Percentiles rank a stretch among this genome's conserved stretches.
phyloP scores from a whole-genome alignment of 805 yeast genomes.

The Candida quercuum region DNA sequence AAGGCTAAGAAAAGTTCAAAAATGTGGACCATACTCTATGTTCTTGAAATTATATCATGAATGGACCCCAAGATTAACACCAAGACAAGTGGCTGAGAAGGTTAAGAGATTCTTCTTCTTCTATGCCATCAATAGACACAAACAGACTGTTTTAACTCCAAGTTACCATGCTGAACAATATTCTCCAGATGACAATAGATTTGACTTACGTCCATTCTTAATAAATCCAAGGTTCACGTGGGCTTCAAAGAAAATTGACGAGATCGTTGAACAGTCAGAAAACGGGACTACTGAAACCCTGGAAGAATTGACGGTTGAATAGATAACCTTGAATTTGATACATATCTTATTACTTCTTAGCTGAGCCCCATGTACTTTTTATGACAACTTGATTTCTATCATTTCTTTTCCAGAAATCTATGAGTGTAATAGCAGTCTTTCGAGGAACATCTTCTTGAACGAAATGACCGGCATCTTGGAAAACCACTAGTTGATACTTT shows the following conservation, averaged over 20 bases:
- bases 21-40: conserved; percentile 96
- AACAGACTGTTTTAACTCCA: conserved; percentile 96
- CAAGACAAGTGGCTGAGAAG: conserved; percentile 83
- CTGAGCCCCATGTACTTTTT: conserved; percentile 34
- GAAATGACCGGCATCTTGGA: conserved; percentile 83
- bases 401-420: conserved; percentile 41
- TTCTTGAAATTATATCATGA: conserved; percentile 83
- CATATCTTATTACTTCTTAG: conserved; percentile 5
- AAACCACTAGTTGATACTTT: conserved; percentile 80
- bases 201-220: conserved; percentile 92
- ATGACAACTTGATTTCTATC: conserved; percentile 29
- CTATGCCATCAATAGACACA: conserved; percentile 94
- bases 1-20: conserved; percentile 80
- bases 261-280: conserved; percentile 57
- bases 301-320: conserved; percentile 43
- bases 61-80: conserved; percentile 84
- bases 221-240: conserved; percentile 85
- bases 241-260: conserved; percentile 87
- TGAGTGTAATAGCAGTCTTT: conserved; percentile 52
- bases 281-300: conserved; percentile 27
- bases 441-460: conserved; percentile 88
- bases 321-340: too few relatives aligned
- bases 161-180: conserved; percentile 97
- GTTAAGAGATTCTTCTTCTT: conserved; percentile 90
- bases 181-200: conserved; percentile 96